Evolutionary conservation across 2,329 filamentous ascomycete species (phyloP), one percentile per base, ranked within the genome.

Genomic region (Fusarium napiforme): DNA sequence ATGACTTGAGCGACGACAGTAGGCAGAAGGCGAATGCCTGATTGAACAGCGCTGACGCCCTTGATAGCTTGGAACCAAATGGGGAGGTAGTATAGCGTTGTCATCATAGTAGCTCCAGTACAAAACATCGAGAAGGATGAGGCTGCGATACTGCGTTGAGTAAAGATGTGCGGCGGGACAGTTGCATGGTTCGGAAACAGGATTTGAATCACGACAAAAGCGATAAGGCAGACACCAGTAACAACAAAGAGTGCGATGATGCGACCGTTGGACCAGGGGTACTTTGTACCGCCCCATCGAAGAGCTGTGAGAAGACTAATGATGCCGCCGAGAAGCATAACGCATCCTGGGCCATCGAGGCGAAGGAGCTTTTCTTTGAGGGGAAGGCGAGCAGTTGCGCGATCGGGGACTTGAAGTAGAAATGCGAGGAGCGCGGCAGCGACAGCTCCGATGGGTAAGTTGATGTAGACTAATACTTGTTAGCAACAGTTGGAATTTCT

Each of bases 51-150:
- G 10, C 56, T 69, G 2, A 67, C 62, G 1, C 67, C 67, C 3
- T 60, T 52, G 4, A 69, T 63, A 1, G 65, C 65, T 18, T 71
- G 67, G 5, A 73, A 73, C 60, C 67, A 73, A 0, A 73, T 69
- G 10, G 70, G 64, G 2, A 73, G 53, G 21, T 73, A 73, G 36
- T 72, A 73, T 8, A 72, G 57, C 21, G 43, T 72, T 60, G 47
- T 72, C 15, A 70, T 66, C 68, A 72, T 72, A 1, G 68, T 62
- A 26, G 70, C 60, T 37, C 49, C 59, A 9, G 59, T 61, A 4
- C 59, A 61, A 42, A 73, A 67, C 64, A 73, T 72, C 5, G 63
- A 69, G 26, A 72, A 73, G 1, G 49, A 63, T 9, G 28, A 70
- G 43, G 39, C 60, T 45, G 68, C 68, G 3, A 73, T 63, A 2